Evolutionary conservation across 2,329 filamentous ascomycete genomes (phyloP).

Genomic region (Triangularia verruculosa): DNA sequence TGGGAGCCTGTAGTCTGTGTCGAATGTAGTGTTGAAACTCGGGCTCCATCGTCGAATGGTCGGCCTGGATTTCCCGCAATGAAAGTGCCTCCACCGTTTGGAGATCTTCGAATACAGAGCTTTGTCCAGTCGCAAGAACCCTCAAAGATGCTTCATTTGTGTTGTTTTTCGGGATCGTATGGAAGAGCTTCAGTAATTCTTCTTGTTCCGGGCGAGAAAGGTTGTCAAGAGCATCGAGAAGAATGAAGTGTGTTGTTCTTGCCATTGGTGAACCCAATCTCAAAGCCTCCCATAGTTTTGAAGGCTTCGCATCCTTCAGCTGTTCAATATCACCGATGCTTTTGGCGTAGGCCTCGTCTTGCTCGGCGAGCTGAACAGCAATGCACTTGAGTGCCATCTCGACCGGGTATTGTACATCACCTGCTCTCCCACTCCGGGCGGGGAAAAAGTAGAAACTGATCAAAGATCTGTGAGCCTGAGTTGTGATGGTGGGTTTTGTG

Average conservation of each 20-base stretch:
- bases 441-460: slow-evolving; percentile 4
- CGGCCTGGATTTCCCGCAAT: not conserved
- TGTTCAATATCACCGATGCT: not conserved
- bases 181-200: not conserved
- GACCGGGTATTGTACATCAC: not conserved
- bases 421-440: not conserved
- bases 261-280: not conserved
- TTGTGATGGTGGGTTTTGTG: not conserved
- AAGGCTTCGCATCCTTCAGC: not conserved
- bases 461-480: not conserved
- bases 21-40: not conserved
- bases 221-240: not conserved
- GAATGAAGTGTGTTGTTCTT: not conserved
- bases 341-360: not conserved
- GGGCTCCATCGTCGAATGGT: not conserved
- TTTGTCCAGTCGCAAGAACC: not conserved
- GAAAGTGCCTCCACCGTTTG: not conserved
- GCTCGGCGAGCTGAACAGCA: not conserved
- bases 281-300: not conserved
- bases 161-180: not conserved
- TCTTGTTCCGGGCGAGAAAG: not conserved
- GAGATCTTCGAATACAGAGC: not conserved
- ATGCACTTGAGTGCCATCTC: slow-evolving; percentile 8
- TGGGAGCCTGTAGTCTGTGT: not conserved
- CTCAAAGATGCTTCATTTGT: not conserved